phyloP scores from a whole-genome alignment of 345 rosid species.

The Streptanthus diversifolius region DNA sequence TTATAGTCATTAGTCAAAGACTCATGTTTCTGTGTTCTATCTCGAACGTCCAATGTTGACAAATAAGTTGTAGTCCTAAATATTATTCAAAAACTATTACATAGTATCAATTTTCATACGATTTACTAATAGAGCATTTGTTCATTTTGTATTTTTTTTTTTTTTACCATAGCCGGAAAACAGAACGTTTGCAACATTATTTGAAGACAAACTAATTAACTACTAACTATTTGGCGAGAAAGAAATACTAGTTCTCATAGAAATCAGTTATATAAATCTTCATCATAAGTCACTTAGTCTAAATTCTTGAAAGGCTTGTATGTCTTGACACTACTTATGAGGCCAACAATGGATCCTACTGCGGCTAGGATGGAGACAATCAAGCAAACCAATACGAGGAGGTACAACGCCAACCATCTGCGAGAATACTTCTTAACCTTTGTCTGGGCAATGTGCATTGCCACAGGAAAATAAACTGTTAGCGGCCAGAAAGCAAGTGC shows the following conservation, averaged over 20 bases:
- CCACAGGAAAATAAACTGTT: conserved; percentile 78
- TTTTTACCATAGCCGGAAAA: neutral
- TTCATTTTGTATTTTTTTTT: no score
- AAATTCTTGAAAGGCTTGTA: conserved; percentile 61
- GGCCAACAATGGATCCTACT: conserved; percentile 72
- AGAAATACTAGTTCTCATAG: neutral
- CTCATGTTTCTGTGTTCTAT: neutral
- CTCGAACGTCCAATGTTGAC: no score
- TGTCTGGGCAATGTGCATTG: conserved; percentile 68
- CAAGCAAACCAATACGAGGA: conserved; percentile 53
- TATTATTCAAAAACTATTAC: neutral
- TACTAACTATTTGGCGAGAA: neutral
- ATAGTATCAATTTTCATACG: neutral
- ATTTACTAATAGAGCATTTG: neutral
- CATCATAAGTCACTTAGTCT: conserved; percentile 3
- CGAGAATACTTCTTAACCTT: conserved; percentile 48
- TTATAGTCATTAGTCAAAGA: neutral
- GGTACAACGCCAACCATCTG: conserved; percentile 66
- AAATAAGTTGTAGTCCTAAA: neutral
- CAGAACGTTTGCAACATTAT: conserved; percentile 7
- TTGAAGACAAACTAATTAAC: neutral
- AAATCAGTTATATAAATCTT: neutral
- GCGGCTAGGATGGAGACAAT: conserved; percentile 61
- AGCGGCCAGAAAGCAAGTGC: conserved; percentile 81
- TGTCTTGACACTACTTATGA: conserved; percentile 45